Evolutionary conservation across 1,284 basidiomycete genomes (phyloP), one percentile per base, ranked within the genome.

Genomic region (Malassezia psittaci): DNA sequence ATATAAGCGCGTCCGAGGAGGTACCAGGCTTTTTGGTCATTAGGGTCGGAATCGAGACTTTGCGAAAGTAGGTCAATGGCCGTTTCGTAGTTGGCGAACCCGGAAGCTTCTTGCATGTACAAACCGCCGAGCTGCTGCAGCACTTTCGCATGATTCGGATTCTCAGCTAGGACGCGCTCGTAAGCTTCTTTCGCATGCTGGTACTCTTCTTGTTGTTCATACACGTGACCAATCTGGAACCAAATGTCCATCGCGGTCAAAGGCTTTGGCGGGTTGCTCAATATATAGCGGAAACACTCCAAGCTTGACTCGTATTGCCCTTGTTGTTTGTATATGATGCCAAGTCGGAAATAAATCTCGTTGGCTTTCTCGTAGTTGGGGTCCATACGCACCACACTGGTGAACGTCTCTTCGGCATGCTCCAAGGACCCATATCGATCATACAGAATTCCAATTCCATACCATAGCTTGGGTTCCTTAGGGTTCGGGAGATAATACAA

Each of bases 161-260:
- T 96, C 68, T 96, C 90, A 53, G 81, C 80, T 2, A 98, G 84
- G 8, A 98, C 94, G n/a, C 87, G 85, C 72, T 96, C 90, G 69
- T 98, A 98, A 0, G 94, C 91, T 62, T 96, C 90, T 65, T 90
- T 89, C 1, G 94, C 93, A 48, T 82, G 82, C 43, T 82, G 80
- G 77, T 88, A 87, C 88, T 96, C 89, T 76, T 90, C 87, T 76
- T 91, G 87, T 72, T 93, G 89, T 77, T 98, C 94, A 69, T 90
- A 90, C 16, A 98, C 93, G 73, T 98, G 94, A 1, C 94, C 93
- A 60, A 98, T 96, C 78, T 99, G 94, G 82, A 98, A 98, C 89
- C 90, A 96, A 62, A 99, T 96, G 70, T 98, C 91, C 64, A 90
- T 89, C 70, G 93, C 88, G 13, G 93, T 93, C 35, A 98, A 83